phyloP scores from a whole-genome alignment of 2,329 filamentous ascomycete species.

The Geosmithia flava region DNA sequence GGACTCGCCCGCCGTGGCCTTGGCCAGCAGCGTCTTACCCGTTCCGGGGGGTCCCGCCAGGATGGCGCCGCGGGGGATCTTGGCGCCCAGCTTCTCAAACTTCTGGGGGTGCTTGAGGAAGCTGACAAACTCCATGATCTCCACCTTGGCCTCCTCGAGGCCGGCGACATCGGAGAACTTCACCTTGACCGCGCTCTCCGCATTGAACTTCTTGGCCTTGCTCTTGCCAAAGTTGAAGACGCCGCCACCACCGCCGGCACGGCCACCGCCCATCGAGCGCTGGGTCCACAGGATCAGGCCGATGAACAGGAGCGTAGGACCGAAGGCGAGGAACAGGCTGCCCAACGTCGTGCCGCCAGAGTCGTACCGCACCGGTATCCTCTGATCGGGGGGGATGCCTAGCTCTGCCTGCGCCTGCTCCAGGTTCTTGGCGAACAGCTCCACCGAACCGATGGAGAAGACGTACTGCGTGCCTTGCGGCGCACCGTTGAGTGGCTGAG shows the following conservation, averaged over 20 bases:
- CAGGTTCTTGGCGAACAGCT: conserved; percentile 80
- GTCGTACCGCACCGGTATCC: conserved; percentile 84
- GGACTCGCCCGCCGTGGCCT: conserved; percentile 94
- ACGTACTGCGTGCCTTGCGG: conserved; percentile 43
- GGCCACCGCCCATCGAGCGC: conserved; percentile 58
- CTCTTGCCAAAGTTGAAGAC: conserved; percentile 96
- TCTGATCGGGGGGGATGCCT: conserved; percentile 72
- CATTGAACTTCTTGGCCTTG: conserved; percentile 93
- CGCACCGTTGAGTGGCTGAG: conserved; percentile 14
- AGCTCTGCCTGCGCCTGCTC: conserved; percentile 83
- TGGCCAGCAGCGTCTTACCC: conserved; percentile 93
- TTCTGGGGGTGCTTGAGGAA: conserved; percentile 90
- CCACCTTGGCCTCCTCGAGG: conserved; percentile 94
- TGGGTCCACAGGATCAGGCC: conserved; percentile 72
- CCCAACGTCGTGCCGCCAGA: conserved; percentile 64
- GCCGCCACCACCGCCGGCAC: conserved; percentile 48
- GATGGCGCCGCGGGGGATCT: conserved; percentile 94
- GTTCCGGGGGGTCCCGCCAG: conserved; percentile 96
- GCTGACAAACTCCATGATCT: conserved; percentile 99
- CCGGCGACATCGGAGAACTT: conserved; percentile 96
- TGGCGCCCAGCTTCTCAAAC: conserved; percentile 89
- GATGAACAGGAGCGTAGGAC: conserved; percentile 76
- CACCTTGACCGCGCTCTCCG: conserved; percentile 90
- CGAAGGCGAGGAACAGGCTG: conserved; percentile 65
- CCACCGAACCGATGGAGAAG: conserved; percentile 90